Conservation (phyloP, 345 rosid genomes). For the Bruguiera parviflora region DNA sequence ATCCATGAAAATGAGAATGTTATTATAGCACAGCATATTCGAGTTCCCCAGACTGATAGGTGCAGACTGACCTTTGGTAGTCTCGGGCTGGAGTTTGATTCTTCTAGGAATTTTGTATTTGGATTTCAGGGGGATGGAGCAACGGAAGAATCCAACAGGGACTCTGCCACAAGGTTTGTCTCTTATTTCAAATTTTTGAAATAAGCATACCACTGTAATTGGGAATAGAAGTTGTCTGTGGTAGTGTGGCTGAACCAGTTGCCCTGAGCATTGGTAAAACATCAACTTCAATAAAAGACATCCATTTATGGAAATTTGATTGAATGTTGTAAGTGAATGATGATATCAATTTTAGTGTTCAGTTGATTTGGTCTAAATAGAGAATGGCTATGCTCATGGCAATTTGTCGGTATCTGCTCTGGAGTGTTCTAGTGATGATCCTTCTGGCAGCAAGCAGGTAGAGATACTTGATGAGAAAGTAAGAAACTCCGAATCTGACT, state of each 20-base stretch:
- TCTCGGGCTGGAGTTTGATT: conserved; percentile 55
- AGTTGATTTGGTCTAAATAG: conserved; percentile 8
- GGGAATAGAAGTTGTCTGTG: background rate
- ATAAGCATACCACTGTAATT: background rate
- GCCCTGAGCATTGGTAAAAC: no score
- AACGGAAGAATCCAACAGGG: conserved; percentile 43
- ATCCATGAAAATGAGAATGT: conserved; percentile 60
- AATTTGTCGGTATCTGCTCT: conserved; percentile 44
- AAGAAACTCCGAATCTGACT: conserved; percentile 52
- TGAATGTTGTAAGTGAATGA: background rate
- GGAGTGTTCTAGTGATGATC: conserved; percentile 41
- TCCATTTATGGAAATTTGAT: background rate
- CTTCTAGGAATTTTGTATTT: conserved; percentile 32
- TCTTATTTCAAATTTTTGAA: conserved; percentile 7
- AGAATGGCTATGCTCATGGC: conserved; percentile 28
- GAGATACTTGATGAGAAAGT: conserved; percentile 48
- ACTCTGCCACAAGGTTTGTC: conserved; percentile 54
- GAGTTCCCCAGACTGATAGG: conserved; percentile 73
- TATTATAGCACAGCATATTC: conserved; percentile 76
- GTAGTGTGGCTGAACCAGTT: no score
- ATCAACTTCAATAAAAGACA: no score
- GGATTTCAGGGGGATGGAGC: conserved; percentile 35
- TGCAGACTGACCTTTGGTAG: conserved; percentile 77
- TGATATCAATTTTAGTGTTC: background rate
- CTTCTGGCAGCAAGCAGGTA: conserved; percentile 40